phyloP scores from a whole-genome alignment of 1,284 basidiomycete species.

The Pyrrhoderma noxium region DNA sequence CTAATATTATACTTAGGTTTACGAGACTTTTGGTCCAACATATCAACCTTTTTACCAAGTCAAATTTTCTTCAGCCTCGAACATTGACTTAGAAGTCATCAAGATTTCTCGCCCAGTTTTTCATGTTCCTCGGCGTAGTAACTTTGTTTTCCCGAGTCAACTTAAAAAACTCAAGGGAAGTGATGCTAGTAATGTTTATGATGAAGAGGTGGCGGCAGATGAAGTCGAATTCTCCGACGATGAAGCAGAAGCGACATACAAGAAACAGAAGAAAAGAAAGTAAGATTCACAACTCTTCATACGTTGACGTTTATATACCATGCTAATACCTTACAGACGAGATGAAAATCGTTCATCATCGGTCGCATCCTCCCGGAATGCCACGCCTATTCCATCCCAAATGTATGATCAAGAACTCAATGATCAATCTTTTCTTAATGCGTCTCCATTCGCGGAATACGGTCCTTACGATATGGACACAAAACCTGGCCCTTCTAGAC shows the following conservation, averaged over 20 bases:
- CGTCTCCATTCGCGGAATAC: constrained; percentile 55
- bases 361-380: constrained; percentile 44
- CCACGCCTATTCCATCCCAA: constrained; percentile 46
- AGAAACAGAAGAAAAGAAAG: constrained; percentile 44
- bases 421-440: constrained; percentile 37
- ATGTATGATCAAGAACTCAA: constrained; percentile 47
- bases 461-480: constrained; percentile 57
- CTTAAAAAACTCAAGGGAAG: constrained; percentile 68
- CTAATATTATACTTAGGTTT: constrained; percentile 45
- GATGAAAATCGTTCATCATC: constrained; percentile 43
- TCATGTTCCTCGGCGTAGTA: constrained; percentile 70
- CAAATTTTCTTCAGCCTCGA: constrained; percentile 52
- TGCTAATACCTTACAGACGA: constrained; percentile 33
- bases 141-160: constrained; percentile 68
- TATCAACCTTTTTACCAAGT: constrained; percentile 79
- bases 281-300: constrained; percentile 30
- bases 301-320: not conserved
- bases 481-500: constrained; percentile 43
- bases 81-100: constrained; percentile 49
- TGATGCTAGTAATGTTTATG: constrained; percentile 87
- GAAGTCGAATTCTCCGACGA: constrained; percentile 90
- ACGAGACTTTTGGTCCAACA: constrained; percentile 88
- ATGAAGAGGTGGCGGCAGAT: constrained; percentile 81
- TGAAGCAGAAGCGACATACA: constrained; percentile 72
- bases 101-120: constrained; percentile 55